A percentile compares a stretch with the other conserved stretches of the same genome.
phyloP scores from a whole-genome alignment of 805 yeast species.

The Monosporozyma solicola region DNA sequence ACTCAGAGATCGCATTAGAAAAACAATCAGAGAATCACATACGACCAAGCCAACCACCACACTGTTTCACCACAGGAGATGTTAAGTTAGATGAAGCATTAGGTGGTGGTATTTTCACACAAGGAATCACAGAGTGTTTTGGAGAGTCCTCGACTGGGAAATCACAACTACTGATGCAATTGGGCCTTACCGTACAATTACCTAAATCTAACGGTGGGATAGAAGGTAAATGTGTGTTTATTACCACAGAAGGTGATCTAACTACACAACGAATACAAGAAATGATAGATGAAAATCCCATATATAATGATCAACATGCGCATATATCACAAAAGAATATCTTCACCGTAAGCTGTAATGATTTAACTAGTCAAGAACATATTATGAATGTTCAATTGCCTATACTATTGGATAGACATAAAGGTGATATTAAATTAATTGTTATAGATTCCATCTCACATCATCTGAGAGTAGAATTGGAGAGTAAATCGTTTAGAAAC shows the following conservation, averaged over 20 bases:
- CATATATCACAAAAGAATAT: constrained; percentile 34
- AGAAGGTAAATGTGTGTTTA: constrained; percentile 48
- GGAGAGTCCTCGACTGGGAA: constrained; percentile 87
- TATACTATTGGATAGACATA: constrained; percentile 34
- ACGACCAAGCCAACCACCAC: background rate
- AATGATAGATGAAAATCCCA: constrained; percentile 31
- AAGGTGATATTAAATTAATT: constrained; percentile 41
- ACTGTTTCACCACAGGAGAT: constrained; percentile 45
- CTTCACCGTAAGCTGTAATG: constrained; percentile 50
- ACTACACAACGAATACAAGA: constrained; percentile 58
- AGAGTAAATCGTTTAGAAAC: constrained; percentile 30
- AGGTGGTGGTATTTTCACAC: constrained; percentile 48
- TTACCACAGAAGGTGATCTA: constrained; percentile 68
- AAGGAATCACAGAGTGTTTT: constrained; percentile 60
- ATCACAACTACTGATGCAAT: constrained; percentile 65
- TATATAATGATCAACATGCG: constrained; percentile 25
- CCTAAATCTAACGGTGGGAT: constrained; percentile 41
- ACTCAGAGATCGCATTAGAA: background rate
- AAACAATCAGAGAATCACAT: background rate
- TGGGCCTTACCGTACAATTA: constrained; percentile 51
- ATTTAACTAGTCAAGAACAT: constrained; percentile 67
- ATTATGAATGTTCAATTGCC: constrained; percentile 65
- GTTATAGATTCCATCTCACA: constrained; percentile 80
- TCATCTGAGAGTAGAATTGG: constrained; percentile 59
- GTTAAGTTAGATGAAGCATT: constrained; percentile 39